Evolutionary conservation across 176 grass and related monocot species (phyloP).

Genomic region (Lolium perenne): DNA sequence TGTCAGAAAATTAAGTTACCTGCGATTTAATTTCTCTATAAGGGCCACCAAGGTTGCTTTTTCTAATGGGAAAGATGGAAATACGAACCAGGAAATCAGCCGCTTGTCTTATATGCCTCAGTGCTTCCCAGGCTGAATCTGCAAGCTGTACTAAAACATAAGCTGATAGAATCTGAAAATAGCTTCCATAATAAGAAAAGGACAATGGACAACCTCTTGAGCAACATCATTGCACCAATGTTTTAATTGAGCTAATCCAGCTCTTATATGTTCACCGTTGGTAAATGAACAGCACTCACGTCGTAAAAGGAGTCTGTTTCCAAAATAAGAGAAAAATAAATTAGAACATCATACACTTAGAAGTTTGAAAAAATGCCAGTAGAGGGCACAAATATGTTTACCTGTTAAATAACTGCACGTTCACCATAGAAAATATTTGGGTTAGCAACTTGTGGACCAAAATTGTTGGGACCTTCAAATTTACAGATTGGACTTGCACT

Average conservation of each 20-base stretch:
- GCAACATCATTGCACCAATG: constrained; percentile 74
- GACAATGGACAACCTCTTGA: constrained; percentile 62
- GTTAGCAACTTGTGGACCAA: constrained; percentile 76
- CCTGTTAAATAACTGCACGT: constrained; percentile 90
- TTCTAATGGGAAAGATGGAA: background rate
- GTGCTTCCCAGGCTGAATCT: constrained; percentile 72
- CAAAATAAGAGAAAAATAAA: background rate
- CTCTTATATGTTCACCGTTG: constrained; percentile 84
- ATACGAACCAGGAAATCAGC: constrained; percentile 75
- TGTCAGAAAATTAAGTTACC: constrained; percentile 14
- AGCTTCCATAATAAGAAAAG: constrained; percentile 1
- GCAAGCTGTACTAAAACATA: constrained; percentile 71
- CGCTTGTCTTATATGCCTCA: constrained; percentile 85
- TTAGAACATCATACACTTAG: constrained; percentile 23
- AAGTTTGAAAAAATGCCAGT: constrained; percentile 37
- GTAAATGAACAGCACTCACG: constrained; percentile 91
- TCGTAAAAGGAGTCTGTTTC: constrained; percentile 68
- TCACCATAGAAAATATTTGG: constrained; percentile 79
- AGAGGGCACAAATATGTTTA: constrained; percentile 35
- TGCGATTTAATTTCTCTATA: constrained; percentile 23
- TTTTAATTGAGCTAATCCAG: constrained; percentile 78
- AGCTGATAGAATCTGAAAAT: constrained; percentile 29
- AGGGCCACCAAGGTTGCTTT: constrained; percentile 4
- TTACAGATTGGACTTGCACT: constrained; percentile 18
- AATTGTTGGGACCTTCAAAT: constrained; percentile 73